These are phyloP conservation scores for Candida bentonensis DNA, from an alignment of 805 yeast genomes.

Conservation along the genomic window DNA sequence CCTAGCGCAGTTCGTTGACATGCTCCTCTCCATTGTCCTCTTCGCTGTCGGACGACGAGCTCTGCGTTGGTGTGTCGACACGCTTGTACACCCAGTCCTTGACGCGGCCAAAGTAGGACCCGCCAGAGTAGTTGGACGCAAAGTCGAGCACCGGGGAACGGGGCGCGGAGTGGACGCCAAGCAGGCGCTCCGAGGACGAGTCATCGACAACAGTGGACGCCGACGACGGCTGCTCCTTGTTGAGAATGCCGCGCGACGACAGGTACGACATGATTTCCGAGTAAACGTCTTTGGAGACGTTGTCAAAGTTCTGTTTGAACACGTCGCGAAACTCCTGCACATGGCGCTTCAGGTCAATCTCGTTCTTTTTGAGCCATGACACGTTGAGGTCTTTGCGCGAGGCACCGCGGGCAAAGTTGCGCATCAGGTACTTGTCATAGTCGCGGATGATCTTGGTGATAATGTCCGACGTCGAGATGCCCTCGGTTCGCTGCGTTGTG, in stretches of 20 bases:
- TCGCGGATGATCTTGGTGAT: conserved; percentile 90
- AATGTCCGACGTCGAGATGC: conserved; percentile 89
- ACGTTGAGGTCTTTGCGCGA: conserved; percentile 92
- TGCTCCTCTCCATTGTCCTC: conserved; percentile 3
- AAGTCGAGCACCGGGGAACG: conserved; percentile 49
- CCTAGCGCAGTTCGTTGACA: conserved; percentile 1
- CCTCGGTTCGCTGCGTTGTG: conserved; percentile 93
- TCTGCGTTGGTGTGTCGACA: conserved; percentile 8
- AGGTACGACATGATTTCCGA: conserved; percentile 42
- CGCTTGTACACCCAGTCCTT: conserved; percentile 21
- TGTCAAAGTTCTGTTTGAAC: conserved; percentile 57
- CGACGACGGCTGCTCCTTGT: background rate
- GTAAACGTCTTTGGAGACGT: conserved; percentile 68
- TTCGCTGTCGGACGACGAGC: conserved; percentile 4
- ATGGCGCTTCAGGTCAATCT: conserved; percentile 84
- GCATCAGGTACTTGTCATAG: conserved; percentile 90
- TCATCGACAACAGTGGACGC: conserved; percentile 10
- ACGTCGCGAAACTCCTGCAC: conserved; percentile 76
- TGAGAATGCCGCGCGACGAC: conserved; percentile 18
- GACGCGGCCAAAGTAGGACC: conserved; percentile 17
- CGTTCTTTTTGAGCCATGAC: conserved; percentile 95
- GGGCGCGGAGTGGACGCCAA: conserved; percentile 14
- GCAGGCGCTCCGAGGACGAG: conserved; percentile 4
- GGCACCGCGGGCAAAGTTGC: conserved; percentile 96
- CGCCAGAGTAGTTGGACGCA: conserved; percentile 47